Percentiles rank a stretch among this genome's conserved stretches.
Evolutionary conservation across 1,284 basidiomycete genomes (phyloP).

Genomic region (Ceratobasidium sp.): DNA sequence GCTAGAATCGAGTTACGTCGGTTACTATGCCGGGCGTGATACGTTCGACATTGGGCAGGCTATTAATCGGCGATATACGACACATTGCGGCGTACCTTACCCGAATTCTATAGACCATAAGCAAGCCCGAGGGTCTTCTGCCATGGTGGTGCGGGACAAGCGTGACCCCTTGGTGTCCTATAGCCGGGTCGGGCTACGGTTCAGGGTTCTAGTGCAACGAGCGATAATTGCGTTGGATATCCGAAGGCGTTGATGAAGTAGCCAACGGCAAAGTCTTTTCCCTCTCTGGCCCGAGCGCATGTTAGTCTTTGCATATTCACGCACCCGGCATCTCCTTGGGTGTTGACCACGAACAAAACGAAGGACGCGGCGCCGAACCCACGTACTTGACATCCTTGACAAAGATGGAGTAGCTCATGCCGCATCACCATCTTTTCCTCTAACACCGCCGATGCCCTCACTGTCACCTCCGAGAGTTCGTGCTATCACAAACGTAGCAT

Average conservation of each 20-base stretch:
- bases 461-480: conserved; percentile 69
- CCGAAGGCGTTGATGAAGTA: conserved; percentile 80
- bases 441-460: conserved; percentile 76
- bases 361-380: conserved; percentile 59
- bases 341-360: conserved; percentile 71
- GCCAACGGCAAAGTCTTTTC: conserved; percentile 63
- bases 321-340: conserved; percentile 87
- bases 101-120: conserved; percentile 75
- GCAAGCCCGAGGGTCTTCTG: conserved; percentile 72
- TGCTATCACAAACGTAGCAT: conserved; percentile 51
- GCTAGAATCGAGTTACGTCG: conserved; percentile 93
- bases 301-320: conserved; percentile 80
- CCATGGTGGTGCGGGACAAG: conserved; percentile 74
- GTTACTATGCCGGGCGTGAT: conserved; percentile 87
- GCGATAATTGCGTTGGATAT: conserved; percentile 80
- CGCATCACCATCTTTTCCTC: conserved; percentile 91
- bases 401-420: conserved; percentile 92
- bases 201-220: conserved; percentile 88
- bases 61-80: conserved; percentile 85
- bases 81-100: conserved; percentile 81
- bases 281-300: conserved; percentile 89
- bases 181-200: conserved; percentile 90
- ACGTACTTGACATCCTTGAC: conserved; percentile 79
- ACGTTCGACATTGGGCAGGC: conserved; percentile 90
- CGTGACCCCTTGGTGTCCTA: conserved; percentile 89